phyloP scores from a whole-genome alignment of 768 basidiomycete species.

The Suillus fuscotomentosus region DNA sequence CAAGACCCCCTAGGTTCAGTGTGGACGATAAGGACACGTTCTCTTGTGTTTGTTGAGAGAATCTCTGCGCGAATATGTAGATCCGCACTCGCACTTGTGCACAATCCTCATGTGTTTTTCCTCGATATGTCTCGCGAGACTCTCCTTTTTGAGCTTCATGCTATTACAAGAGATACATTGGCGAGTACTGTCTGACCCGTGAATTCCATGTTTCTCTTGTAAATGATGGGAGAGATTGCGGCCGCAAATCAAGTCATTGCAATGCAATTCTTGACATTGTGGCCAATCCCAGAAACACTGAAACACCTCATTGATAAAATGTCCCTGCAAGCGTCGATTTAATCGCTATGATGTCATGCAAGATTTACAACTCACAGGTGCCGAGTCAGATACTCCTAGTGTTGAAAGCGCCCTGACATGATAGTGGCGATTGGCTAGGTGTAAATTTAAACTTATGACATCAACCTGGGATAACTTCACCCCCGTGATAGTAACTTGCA shows the following conservation, averaged over 20 bases:
- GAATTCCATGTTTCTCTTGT: background rate
- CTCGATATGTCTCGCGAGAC: constrained; percentile 17
- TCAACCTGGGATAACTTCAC: no score
- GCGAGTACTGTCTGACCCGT: background rate
- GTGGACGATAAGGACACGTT: no score
- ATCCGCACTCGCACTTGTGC: constrained; percentile 20
- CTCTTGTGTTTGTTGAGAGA: constrained; percentile 18
- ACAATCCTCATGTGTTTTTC: constrained; percentile 20
- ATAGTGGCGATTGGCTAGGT: no score
- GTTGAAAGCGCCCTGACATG: no score
- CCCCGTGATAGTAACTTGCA: background rate
- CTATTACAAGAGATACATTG: background rate
- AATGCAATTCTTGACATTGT: no score
- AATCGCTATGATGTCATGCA: background rate
- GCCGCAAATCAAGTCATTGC: background rate
- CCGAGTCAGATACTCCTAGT: background rate
- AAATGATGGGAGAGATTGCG: background rate
- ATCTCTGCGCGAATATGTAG: constrained; percentile 18
- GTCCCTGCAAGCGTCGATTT: background rate
- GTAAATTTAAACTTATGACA: no score
- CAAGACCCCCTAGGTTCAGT: no score
- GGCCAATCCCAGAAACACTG: background rate
- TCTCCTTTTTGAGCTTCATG: background rate
- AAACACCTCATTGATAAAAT: background rate
- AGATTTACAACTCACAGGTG: background rate